Evolutionary conservation across 768 basidiomycete genomes (phyloP), one percentile per base, ranked within the genome.

Genomic region (Suillus cothurnatus): DNA sequence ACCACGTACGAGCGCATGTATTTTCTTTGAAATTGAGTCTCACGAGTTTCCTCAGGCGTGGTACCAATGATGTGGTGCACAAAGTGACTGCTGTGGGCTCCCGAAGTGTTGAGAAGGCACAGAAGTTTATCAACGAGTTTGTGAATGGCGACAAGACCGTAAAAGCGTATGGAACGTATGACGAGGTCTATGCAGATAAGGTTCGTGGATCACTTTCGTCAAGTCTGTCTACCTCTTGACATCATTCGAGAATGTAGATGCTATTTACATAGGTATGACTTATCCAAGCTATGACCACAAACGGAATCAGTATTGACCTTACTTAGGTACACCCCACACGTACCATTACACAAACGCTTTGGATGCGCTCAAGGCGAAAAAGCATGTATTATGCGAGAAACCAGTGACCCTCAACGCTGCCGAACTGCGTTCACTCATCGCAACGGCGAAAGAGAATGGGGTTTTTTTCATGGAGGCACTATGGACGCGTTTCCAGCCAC

Each of bases 401-500:
- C 82, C 84, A 2, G 82, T 83, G 66, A 86, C 85, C 2, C 77
- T 80, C 61, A 85, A 84, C 64, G 76, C 81, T 4, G 77, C 77
- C 0, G 85, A 86, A 71, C 73, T 83, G 38, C 75, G 80, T 23
- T 77, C 79, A 43, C 75, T 87, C n/a, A 73, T 85, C 66, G 69
- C 67, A 12, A 69, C 84, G 11, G 83, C 85, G 14, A 81, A 81
- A 70, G 78, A 83, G 71, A 80, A 81, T 72, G 80, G 80, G 26
- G 68, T 84, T 19, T 86, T 86, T 78, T 75, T 86, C 63, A 85
- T 86, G 84, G 86, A 86, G 75, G 84, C 82, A n/a, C 75, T 83
- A 69, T 82, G 84, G 82, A 83, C 84, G 64, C 74, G 80, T 53
- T 82, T 81, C 75, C 78, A 80, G 65, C 79, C 53, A 55, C 53